Evolutionary conservation across 192 early-diverging fungal genomes (phyloP).

Genomic region (Geranomyces variabilis): DNA sequence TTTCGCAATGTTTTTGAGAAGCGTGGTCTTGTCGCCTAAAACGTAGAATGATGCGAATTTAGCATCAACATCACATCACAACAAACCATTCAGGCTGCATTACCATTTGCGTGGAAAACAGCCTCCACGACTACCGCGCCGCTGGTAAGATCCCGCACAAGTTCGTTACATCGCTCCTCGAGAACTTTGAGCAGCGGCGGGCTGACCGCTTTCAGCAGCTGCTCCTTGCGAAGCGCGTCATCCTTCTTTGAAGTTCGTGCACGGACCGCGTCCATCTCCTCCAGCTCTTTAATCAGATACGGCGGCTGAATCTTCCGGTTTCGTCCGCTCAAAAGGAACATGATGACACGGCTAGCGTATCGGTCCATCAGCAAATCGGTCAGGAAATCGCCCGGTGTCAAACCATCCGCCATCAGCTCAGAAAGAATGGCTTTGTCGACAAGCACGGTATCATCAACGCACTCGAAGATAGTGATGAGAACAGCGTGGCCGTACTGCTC

Average conservation of each 20-base stretch:
- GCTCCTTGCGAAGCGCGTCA: constrained; percentile 59
- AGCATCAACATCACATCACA: not conserved
- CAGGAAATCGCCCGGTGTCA: constrained; percentile 43
- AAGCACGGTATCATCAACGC: constrained; percentile 91
- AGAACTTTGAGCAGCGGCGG: constrained; percentile 64
- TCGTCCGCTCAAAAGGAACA: constrained; percentile 82
- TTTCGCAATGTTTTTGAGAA: constrained; percentile 32
- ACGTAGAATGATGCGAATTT: not conserved
- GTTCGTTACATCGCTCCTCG: constrained; percentile 50
- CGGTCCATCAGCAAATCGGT: constrained; percentile 69
- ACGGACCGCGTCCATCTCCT: constrained; percentile 69
- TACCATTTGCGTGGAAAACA: constrained; percentile 36
- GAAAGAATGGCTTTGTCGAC: constrained; percentile 73
- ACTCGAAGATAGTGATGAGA: constrained; percentile 80
- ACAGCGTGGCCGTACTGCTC: constrained; percentile 92
- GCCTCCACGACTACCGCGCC: constrained; percentile 65
- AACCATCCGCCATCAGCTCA: constrained; percentile 44
- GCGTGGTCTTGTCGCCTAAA: constrained; percentile 34
- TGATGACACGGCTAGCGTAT: constrained; percentile 76
- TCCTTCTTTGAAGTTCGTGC: constrained; percentile 83
- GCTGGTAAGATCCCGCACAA: constrained; percentile 69
- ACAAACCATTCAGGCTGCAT: not conserved
- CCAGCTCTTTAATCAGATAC: constrained; percentile 71
- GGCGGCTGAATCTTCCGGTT: constrained; percentile 71
- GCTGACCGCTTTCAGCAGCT: constrained; percentile 70